Conservation (phyloP, 371 early-diverging fungal species). For the Apophysomyces variabilis region DNA sequence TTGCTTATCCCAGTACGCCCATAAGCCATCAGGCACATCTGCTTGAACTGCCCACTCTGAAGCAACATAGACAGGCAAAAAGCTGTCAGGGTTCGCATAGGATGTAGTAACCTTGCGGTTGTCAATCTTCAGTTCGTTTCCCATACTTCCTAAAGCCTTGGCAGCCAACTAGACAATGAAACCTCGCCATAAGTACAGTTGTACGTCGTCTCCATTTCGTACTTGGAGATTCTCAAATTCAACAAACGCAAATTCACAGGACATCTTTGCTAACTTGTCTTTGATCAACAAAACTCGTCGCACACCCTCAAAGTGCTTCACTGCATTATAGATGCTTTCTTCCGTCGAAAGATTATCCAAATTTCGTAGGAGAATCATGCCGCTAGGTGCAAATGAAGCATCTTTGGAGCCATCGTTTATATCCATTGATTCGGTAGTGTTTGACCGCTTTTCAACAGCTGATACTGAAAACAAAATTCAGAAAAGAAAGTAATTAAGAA, state of each 20-base stretch:
- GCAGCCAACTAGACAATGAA: constrained; percentile 31
- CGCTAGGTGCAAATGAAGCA: constrained; percentile 39
- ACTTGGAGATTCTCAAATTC: constrained; percentile 50
- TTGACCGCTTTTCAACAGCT: constrained; percentile 34
- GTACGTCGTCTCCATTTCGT: constrained; percentile 10
- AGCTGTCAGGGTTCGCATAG: constrained; percentile 54
- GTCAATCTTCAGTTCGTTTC: constrained; percentile 45
- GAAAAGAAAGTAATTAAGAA: not conserved
- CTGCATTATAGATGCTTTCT: constrained; percentile 47
- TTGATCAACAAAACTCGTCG: constrained; percentile 48
- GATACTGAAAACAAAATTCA: constrained; percentile 19
- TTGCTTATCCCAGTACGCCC: constrained; percentile 60
- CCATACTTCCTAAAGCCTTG: constrained; percentile 30
- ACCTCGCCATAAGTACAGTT: constrained; percentile 3
- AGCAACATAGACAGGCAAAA: constrained; percentile 56
- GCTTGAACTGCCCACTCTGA: constrained; percentile 51
- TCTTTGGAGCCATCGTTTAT: constrained; percentile 62
- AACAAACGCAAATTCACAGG: constrained; percentile 63
- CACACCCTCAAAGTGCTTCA: constrained; percentile 32
- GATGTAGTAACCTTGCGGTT: constrained; percentile 34
- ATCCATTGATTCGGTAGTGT: constrained; percentile 36
- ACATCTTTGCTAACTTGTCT: constrained; percentile 58
- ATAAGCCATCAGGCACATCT: constrained; percentile 37
- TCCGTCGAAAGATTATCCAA: constrained; percentile 61
- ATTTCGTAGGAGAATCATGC: constrained; percentile 51